Evolutionary conservation across 805 yeast genomes (phyloP).

Genomic region (Candida manassasensis): DNA sequence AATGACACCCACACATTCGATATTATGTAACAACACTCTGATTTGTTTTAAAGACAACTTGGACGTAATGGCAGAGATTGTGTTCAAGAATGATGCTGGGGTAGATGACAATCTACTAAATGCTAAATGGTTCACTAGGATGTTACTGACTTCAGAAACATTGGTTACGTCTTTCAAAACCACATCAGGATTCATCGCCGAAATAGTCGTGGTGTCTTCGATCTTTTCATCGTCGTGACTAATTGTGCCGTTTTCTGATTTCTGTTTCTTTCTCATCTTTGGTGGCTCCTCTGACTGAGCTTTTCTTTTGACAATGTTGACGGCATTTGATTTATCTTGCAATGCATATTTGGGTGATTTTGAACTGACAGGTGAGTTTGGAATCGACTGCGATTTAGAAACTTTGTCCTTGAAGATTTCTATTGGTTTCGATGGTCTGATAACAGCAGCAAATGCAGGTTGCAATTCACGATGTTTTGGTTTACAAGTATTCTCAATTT

Average conservation of each 20-base stretch:
- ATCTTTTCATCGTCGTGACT: conserved; percentile 11
- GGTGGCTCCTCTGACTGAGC: conserved; percentile 35
- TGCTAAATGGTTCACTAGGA: conserved; percentile 80
- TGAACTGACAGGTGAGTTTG: neutral
- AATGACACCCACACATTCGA: conserved; percentile 77
- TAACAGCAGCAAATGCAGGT: neutral
- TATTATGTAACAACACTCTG: conserved; percentile 39
- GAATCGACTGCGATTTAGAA: neutral
- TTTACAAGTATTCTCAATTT: neutral
- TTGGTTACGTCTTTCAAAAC: conserved; percentile 18
- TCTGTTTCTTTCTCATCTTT: conserved; percentile 12
- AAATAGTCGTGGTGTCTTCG: conserved; percentile 13
- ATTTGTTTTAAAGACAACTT: conserved; percentile 41
- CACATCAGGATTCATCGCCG: conserved; percentile 18
- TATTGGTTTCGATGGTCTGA: neutral
- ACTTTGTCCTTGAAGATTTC: conserved; percentile 1
- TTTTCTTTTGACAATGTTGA: conserved; percentile 19
- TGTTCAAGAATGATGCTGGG: conserved; percentile 67
- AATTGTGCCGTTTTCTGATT: conserved; percentile 12
- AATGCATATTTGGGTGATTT: conserved; percentile 17
- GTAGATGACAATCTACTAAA: conserved; percentile 85
- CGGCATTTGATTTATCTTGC: conserved; percentile 23
- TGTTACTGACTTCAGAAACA: conserved; percentile 52
- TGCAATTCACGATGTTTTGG: too few species aligned
- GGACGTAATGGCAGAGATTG: conserved; percentile 55